Percentiles rank a stretch among this genome's conserved stretches.
Conservation (phyloP, 306 rosid genomes). For the Glycine latifolia region DNA sequence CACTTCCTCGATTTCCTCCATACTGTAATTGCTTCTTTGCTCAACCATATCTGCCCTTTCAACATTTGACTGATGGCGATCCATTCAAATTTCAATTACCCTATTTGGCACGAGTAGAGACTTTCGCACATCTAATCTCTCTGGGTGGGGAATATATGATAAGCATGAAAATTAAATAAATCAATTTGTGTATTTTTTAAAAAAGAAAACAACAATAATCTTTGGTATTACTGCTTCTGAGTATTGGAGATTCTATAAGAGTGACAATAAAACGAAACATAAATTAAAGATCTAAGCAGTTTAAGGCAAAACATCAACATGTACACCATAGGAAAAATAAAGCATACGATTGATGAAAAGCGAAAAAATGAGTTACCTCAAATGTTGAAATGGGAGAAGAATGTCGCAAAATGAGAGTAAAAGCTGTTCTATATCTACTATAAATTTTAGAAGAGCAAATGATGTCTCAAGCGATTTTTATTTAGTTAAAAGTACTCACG, state of each 20-base stretch:
- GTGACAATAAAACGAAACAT: too few species aligned
- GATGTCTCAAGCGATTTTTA: too few species aligned
- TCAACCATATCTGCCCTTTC: background rate
- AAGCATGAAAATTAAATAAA: background rate
- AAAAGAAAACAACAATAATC: background rate
- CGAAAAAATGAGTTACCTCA: background rate
- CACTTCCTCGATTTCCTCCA: conserved; percentile 33
- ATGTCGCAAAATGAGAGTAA: background rate
- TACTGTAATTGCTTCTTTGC: background rate
- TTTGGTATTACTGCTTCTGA: background rate
- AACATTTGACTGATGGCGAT: background rate
- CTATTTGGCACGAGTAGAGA: too few species aligned
- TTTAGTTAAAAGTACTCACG: too few species aligned
- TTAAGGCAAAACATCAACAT: background rate
- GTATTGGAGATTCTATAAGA: background rate
- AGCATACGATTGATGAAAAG: background rate
- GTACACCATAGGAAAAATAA: background rate
- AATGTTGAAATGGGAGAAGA: background rate
- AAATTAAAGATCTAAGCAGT: background rate
- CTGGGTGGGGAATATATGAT: background rate
- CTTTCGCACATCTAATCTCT: background rate
- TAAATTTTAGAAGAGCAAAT: background rate
- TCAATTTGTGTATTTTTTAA: background rate
- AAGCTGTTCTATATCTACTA: background rate
- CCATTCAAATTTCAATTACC: background rate